Percentiles rank a stretch among this genome's conserved stretches.
Evolutionary conservation across 148 eudicot species (phyloP).

Genomic region (Rhododendron ovatum): DNA sequence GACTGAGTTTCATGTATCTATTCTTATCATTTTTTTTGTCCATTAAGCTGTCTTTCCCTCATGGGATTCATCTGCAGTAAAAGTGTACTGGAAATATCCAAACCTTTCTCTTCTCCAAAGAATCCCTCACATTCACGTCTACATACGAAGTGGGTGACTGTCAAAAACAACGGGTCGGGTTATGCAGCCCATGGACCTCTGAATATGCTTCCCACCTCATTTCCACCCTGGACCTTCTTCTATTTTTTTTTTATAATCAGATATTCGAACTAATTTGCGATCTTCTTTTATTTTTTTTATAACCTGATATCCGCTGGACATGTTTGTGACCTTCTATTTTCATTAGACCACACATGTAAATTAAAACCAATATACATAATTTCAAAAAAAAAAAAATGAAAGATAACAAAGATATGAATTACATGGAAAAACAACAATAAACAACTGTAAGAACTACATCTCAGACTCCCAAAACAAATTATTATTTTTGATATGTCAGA

Average conservation of each 20-base stretch:
- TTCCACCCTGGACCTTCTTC: background rate
- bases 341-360: background rate
- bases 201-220: background rate
- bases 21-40: background rate
- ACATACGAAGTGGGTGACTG: background rate
- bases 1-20: too few relatives aligned
- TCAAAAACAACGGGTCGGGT: background rate
- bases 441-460: too few relatives aligned
- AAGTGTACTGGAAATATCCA: background rate
- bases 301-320: too few relatives aligned
- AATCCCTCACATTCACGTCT: background rate
- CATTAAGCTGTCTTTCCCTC: background rate
- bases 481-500: too few relatives aligned
- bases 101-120: background rate
- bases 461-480: too few relatives aligned
- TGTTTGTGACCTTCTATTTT: background rate
- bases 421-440: too few relatives aligned
- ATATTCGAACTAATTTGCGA: too few relatives aligned
- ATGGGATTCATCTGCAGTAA: background rate
- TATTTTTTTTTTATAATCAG: background rate
- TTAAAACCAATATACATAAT: too few relatives aligned
- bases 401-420: too few relatives aligned
- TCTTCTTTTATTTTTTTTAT: too few relatives aligned
- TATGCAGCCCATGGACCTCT: background rate
- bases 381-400: too few relatives aligned